Percentiles rank a stretch among this genome's conserved stretches.
phyloP scores from a whole-genome alignment of 352 stramenopile genomes.

The Globisporangium rhizosaccharum region DNA sequence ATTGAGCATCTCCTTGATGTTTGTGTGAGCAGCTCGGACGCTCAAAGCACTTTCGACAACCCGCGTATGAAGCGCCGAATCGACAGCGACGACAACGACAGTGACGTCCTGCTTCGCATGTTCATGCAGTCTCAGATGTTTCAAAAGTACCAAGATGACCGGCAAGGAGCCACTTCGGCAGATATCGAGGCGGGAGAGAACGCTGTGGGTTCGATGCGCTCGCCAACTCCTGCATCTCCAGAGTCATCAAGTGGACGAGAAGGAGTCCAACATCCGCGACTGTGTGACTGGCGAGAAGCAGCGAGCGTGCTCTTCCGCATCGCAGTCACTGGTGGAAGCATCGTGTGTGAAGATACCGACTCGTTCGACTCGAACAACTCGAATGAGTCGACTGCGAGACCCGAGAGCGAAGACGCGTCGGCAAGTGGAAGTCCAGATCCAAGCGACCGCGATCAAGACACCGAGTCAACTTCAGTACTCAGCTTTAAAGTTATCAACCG shows the following conservation, averaged over 20 bases:
- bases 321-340: slow-evolving; percentile 26
- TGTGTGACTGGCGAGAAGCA: slow-evolving; percentile 23
- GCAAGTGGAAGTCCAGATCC: too few relatives aligned
- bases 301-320: slow-evolving; percentile 31
- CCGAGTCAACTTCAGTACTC: neutral
- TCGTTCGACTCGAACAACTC: neutral
- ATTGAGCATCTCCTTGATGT: slow-evolving; percentile 29
- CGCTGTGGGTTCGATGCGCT: neutral
- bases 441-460: too few relatives aligned
- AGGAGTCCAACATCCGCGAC: neutral
- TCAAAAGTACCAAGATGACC: slow-evolving; percentile 46
- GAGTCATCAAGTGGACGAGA: neutral
- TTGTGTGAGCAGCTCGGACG: slow-evolving; percentile 7
- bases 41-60: neutral
- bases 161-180: neutral
- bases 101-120: slow-evolving; percentile 19
- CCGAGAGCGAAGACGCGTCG: too few relatives aligned
- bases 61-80: neutral
- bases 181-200: neutral
- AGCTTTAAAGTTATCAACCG: neutral
- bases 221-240: neutral
- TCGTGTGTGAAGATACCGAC: neutral
- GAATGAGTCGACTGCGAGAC: neutral
- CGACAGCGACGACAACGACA: neutral
- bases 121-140: slow-evolving; percentile 49